Percentiles rank a stretch among this genome's conserved stretches.
These are phyloP conservation scores for Backusella australiensis DNA, from an alignment of 192 early-diverging fungal species.

Conservation along the genomic window DNA sequence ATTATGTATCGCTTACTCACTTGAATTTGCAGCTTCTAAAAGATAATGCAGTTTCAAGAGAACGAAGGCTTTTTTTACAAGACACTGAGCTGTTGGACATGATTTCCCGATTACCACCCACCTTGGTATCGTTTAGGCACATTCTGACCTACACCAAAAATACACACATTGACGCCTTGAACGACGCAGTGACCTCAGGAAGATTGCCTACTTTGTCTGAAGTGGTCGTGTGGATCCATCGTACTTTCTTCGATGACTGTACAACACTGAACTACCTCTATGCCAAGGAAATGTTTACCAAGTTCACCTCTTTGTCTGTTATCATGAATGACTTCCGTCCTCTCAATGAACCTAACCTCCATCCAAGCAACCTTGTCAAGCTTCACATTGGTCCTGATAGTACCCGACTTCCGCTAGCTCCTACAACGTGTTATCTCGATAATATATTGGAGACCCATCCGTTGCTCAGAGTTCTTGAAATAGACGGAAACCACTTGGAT, in stretches of 20 bases:
- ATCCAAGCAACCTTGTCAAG: not conserved
- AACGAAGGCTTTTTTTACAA: not conserved
- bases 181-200: not conserved
- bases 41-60: not conserved
- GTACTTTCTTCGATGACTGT: accelerated
- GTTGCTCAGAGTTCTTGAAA: not conserved
- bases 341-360: not conserved
- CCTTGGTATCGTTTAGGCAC: not conserved
- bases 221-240: not conserved
- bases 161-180: not conserved
- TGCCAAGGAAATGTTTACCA: not conserved
- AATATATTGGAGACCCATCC: not conserved
- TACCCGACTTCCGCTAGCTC: too few relatives aligned
- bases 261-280: not conserved
- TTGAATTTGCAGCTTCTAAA: too few relatives aligned
- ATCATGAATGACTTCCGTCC: not conserved
- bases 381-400: not conserved
- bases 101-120: not conserved
- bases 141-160: not conserved
- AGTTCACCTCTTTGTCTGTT: not conserved
- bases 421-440: not conserved
- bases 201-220: not conserved
- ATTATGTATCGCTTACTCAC: too few relatives aligned
- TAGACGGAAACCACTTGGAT: not conserved
- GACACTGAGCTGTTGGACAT: not conserved